A percentile compares a stretch with the other conserved stretches of the same genome.
Evolutionary conservation across 2,329 filamentous ascomycete genomes (phyloP).

Genomic region (Pseudogymnoascus sp.): DNA sequence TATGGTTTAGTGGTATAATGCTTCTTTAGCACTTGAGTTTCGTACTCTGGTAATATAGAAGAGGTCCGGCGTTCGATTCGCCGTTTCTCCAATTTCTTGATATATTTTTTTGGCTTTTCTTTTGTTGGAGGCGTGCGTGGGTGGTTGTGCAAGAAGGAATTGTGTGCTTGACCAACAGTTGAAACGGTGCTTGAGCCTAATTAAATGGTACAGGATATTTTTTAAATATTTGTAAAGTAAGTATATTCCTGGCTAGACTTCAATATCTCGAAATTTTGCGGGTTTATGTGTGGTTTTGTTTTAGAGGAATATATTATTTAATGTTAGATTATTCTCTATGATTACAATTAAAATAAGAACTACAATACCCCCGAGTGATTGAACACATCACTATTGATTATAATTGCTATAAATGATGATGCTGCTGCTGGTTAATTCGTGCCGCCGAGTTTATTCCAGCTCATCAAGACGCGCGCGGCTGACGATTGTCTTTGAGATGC

Average conservation of each 20-base stretch:
- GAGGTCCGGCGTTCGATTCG: conserved; percentile 6
- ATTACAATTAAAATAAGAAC: background rate
- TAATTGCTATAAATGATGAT: too few species aligned
- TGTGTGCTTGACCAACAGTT: background rate
- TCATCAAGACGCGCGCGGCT: too few species aligned
- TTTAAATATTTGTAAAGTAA: background rate
- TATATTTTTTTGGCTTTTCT: background rate
- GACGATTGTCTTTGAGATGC: too few species aligned
- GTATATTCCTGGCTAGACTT: background rate
- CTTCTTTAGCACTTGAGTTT: conserved; percentile 7
- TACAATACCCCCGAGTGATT: background rate
- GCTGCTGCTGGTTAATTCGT: too few species aligned
- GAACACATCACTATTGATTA: background rate
- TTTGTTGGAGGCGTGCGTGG: background rate
- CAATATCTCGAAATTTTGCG: background rate
- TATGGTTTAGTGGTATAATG: conserved; percentile 6
- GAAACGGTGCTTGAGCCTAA: background rate
- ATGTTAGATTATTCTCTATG: background rate
- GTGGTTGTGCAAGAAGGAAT: background rate
- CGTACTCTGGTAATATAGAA: conserved; percentile 4
- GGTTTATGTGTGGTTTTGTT: background rate
- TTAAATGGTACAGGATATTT: background rate
- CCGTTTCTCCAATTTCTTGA: conserved; percentile 6
- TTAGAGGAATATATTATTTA: background rate
- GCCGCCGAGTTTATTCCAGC: too few species aligned